Percentiles rank a stretch among this genome's conserved stretches.
These are phyloP conservation scores for Fusarium cyanostomum DNA, from an alignment of 2,329 filamentous ascomycete genomes.

Conservation along the genomic window DNA sequence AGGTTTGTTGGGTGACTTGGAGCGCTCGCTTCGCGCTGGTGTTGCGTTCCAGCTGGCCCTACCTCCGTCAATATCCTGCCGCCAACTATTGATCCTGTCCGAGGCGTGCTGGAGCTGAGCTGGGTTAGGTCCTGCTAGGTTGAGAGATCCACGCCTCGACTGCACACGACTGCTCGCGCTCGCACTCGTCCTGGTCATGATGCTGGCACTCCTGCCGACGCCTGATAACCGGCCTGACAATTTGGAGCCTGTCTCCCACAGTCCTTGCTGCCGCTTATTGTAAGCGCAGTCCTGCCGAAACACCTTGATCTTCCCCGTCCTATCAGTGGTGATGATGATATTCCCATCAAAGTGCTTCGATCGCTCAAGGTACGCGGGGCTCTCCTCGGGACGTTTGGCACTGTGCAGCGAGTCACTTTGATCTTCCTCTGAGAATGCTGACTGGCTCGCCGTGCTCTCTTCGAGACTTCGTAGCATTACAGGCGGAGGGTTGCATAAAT, in stretches of 20 bases:
- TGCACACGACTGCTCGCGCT: conserved; percentile 57
- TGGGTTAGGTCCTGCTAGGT: conserved; percentile 43
- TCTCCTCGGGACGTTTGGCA: conserved; percentile 67
- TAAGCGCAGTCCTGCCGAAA: conserved; percentile 95
- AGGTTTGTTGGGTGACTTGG: conserved; percentile 63
- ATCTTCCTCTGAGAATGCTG: conserved; percentile 49
- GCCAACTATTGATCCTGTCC: conserved; percentile 89
- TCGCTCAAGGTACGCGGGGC: conserved; percentile 79
- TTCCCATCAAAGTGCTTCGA: conserved; percentile 82
- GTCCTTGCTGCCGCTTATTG: conserved; percentile 77
- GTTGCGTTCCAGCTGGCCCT: conserved; percentile 52
- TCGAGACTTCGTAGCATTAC: conserved; percentile 81
- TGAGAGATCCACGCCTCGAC: conserved; percentile 65
- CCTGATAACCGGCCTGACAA: conserved; percentile 76
- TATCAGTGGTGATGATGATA: conserved; percentile 92
- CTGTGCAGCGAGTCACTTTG: conserved; percentile 47
- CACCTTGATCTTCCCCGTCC: conserved; percentile 88
- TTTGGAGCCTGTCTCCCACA: conserved; percentile 79
- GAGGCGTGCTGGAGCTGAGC: conserved; percentile 52
- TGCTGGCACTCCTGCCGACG: conserved; percentile 66
- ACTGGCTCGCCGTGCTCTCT: conserved; percentile 62
- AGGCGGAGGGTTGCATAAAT: conserved; percentile 93
- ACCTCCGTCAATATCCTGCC: conserved; percentile 68
- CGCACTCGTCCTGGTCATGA: conserved; percentile 62
- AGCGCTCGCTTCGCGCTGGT: conserved; percentile 61